Percentiles rank a stretch among this genome's conserved stretches.
Conservation (phyloP, 768 basidiomycete genomes). For the Amanita jacksonii region DNA sequence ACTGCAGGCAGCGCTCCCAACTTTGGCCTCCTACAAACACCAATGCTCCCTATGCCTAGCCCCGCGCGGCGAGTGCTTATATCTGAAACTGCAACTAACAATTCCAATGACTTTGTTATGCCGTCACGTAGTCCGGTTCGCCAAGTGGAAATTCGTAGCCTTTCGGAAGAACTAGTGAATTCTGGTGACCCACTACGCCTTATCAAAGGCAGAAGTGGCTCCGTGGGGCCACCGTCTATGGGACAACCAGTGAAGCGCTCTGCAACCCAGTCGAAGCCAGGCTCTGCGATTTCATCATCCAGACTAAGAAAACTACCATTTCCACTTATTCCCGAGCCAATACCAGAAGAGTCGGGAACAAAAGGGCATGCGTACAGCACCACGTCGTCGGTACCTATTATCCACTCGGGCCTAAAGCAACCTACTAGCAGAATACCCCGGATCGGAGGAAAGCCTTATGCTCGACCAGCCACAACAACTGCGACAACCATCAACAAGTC, state of each 20-base stretch:
- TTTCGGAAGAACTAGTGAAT: constrained; percentile 1
- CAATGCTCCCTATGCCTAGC: constrained; percentile 27
- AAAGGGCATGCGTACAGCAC: too few species aligned
- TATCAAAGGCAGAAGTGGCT: constrained; percentile 6
- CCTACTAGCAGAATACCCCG: constrained; percentile 52
- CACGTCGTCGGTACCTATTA: too few species aligned
- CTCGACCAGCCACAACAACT: constrained; percentile 22
- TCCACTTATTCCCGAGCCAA: constrained; percentile 19
- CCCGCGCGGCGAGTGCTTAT: constrained; percentile 29
- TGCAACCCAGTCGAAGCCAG: too few species aligned
- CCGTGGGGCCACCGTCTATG: constrained; percentile 11
- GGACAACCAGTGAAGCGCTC: too few species aligned
- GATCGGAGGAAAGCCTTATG: constrained; percentile 50
- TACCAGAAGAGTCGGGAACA: constrained; percentile 1
- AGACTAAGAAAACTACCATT: constrained; percentile 23
- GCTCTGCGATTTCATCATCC: constrained; percentile 7
- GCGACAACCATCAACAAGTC: not conserved
- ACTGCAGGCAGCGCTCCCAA: constrained; percentile 11
- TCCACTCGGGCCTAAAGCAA: constrained; percentile 33
- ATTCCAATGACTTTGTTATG: constrained; percentile 15
- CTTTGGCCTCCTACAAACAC: constrained; percentile 13
- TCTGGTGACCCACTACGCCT: not conserved
- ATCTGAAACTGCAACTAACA: constrained; percentile 25
- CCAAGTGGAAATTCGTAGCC: not conserved
- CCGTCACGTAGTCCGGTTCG: not conserved